Percentiles rank a stretch among this genome's conserved stretches.
Evolutionary conservation across 306 rosid genomes (phyloP).

Genomic region (Sechiopsis laciniata): DNA sequence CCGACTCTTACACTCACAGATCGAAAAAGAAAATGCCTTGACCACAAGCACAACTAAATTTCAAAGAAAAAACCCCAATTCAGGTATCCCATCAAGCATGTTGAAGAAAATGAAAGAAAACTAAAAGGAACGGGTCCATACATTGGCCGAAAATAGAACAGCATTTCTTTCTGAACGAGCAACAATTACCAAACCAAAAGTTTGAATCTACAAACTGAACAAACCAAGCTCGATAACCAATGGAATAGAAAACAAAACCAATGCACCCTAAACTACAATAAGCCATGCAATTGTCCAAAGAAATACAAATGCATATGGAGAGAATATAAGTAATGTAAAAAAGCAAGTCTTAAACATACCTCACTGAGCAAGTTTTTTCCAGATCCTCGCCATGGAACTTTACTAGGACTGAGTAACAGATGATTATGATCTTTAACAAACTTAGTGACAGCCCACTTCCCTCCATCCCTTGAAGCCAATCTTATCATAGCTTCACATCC

Average conservation of each 20-base stretch:
- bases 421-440: slow-evolving; percentile 65
- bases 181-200: background rate
- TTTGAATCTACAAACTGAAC: background rate
- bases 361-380: slow-evolving; percentile 60
- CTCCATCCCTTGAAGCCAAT: slow-evolving; percentile 55
- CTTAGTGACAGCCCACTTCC: slow-evolving; percentile 65
- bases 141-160: background rate
- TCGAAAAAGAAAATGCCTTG: too few relatives aligned
- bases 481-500: slow-evolving; percentile 78
- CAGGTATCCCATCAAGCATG: background rate
- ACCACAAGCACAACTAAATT: background rate
- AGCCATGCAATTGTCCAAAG: background rate
- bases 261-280: background rate
- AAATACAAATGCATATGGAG: background rate
- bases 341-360: slow-evolving; percentile 39
- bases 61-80: background rate
- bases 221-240: background rate
- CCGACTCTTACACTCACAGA: too few relatives aligned
- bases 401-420: slow-evolving; percentile 57
- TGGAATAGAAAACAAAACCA: background rate
- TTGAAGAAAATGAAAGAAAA: background rate
- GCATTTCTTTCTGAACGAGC: background rate
- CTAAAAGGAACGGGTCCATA: background rate
- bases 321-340: background rate
- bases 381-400: slow-evolving; percentile 68